Evolutionary conservation across 1,284 basidiomycete species (phyloP), one percentile per base, ranked within the genome.

Genomic region (Meripilus lineatus): DNA sequence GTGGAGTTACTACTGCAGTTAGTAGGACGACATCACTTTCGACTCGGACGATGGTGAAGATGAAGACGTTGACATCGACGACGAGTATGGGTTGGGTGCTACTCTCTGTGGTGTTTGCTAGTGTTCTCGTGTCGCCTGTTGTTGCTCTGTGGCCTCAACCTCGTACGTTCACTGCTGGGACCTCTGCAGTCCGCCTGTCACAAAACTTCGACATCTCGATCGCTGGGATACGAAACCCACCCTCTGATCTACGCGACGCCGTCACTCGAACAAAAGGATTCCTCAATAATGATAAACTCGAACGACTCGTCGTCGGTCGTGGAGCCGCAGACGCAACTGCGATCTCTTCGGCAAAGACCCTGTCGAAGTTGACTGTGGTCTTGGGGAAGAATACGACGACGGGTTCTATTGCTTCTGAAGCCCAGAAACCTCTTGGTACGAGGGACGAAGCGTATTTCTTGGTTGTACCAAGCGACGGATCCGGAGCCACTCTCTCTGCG

Each of bases 391-490:
- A 62, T 37, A 61, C 64, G 5, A 39, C 52, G 2, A 66, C 59
- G 21, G 57, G 49, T 28, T 62, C 65, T 43, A 79, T 87, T 32
- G 66, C 75, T 1, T 58, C 65, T 5, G 84, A 89, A 58, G 72
- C 78, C 7, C 68, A 76, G 26, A 68, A 70, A 39, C 66, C 73
- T 2, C 59, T 85, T 6, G 76, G 68, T 15, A 63, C 62, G 2
- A 71, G 83, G 23, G 74, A 73, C 47, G 90, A 93, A 64, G 70
- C 66, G 17, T 93, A 94, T 56, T 67, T 64, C 1, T 66, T 93
- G 30, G 66, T 53, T 1, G 66, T 93, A 8, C 86, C 86, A 0
- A 59, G 55, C 2, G 74, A 84, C 45, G 85, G 84, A 3, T 68
- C 70, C 0, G 46, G 58, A 3, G 89, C 87, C 5, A 72, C 65